Evolutionary conservation across 345 rosid genomes (phyloP).

Genomic region (Sisymbrium irio): DNA sequence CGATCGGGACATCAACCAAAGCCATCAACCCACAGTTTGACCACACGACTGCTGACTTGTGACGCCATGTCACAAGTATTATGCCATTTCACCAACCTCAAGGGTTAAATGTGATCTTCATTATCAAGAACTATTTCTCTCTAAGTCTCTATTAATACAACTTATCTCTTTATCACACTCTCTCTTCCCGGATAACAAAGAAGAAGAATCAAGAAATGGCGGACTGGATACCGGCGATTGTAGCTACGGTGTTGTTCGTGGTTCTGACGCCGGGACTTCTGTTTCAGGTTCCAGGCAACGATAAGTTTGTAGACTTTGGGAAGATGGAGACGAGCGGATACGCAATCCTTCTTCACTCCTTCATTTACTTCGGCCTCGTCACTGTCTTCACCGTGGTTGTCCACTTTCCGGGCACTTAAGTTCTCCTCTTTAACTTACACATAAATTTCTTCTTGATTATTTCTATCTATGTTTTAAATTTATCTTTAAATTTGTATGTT

Average conservation of each 20-base stretch:
- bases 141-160: neutral
- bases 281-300: conserved; percentile 29
- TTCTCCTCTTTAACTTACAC: neutral
- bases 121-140: neutral
- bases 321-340: conserved; percentile 26
- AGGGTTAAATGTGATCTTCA: neutral
- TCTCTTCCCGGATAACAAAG: neutral
- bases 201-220: neutral
- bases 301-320: conserved; percentile 21
- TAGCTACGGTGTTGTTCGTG: conserved; percentile 22
- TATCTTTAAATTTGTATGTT: neutral
- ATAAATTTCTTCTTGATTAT: neutral
- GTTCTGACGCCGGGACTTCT: conserved; percentile 24
- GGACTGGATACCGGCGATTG: conserved; percentile 5
- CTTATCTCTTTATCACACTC: neutral
- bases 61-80: neutral
- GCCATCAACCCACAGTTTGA: neutral
- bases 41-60: conserved; percentile 1
- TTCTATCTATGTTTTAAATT: neutral
- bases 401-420: conserved; percentile 13
- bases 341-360: conserved; percentile 18
- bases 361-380: conserved; percentile 27
- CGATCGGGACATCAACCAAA: neutral
- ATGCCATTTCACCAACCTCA: conserved; percentile 24
- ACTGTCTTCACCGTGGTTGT: conserved; percentile 16